A percentile compares a stretch with the other conserved stretches of the same genome.
Evolutionary conservation across 805 yeast species (phyloP).

Genomic region (Nakazawaea ambrosiae): DNA sequence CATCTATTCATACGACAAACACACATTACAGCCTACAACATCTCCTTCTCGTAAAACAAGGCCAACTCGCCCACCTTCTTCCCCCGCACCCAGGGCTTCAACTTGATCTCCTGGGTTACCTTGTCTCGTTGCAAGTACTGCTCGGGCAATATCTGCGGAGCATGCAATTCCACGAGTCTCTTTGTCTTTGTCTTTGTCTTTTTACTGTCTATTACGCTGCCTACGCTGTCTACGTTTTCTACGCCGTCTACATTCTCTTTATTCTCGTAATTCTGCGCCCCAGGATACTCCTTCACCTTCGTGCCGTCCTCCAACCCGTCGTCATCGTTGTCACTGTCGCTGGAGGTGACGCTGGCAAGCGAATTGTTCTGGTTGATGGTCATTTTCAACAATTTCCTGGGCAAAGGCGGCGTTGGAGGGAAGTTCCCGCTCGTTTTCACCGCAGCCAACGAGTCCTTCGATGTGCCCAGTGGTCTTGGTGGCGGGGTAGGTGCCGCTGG

Average conservation of each 20-base stretch:
- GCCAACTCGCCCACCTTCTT: constrained; percentile 48
- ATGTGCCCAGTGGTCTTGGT: too few relatives aligned
- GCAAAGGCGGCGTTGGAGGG: constrained; percentile 5
- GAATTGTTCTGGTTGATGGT: background rate
- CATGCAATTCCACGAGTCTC: constrained; percentile 8
- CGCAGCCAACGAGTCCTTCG: background rate
- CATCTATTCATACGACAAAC: too few relatives aligned
- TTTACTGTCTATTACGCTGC: background rate
- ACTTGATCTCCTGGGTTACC: constrained; percentile 4
- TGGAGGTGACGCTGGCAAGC: background rate
- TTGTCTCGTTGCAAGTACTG: constrained; percentile 1
- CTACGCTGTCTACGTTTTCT: background rate
- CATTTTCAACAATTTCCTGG: constrained; percentile 3
- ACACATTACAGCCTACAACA: too few relatives aligned
- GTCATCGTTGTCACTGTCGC: background rate
- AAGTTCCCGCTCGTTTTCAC: background rate
- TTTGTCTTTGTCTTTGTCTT: constrained; percentile 4
- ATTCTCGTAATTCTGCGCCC: background rate
- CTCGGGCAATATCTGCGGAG: constrained; percentile 1
- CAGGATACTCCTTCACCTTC: background rate
- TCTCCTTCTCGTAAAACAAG: constrained; percentile 40
- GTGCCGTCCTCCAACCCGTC: too few relatives aligned
- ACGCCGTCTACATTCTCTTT: background rate
- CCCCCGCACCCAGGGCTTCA: constrained; percentile 32
- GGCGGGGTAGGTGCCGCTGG: too few relatives aligned